Conservation (phyloP, 129 eudicot genomes). For the Arctium minus region DNA sequence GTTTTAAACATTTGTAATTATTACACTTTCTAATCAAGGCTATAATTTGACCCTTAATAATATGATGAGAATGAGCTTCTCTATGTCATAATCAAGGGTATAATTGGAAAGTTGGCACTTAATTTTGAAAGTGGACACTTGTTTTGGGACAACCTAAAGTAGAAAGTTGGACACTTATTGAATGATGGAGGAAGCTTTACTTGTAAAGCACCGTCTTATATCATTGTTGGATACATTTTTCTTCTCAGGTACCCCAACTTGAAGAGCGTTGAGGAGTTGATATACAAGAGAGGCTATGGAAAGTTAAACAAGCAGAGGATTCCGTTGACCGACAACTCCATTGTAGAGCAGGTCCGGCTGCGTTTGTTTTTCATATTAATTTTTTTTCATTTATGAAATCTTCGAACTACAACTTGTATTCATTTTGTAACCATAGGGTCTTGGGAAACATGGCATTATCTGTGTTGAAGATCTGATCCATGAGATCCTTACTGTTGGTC, state of each 20-base stretch:
- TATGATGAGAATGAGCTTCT: background rate
- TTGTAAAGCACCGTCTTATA: background rate
- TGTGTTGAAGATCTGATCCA: slow-evolving; percentile 74
- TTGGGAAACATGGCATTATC: slow-evolving; percentile 75
- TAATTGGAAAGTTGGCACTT: background rate
- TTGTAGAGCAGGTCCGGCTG: slow-evolving; percentile 55
- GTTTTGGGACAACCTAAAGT: no score
- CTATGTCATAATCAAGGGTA: background rate
- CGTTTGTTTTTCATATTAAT: background rate
- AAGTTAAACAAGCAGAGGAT: slow-evolving; percentile 83
- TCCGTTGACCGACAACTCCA: slow-evolving; percentile 70
- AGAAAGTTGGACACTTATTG: no score
- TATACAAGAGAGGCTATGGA: slow-evolving; percentile 84
- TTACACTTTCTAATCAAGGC: background rate
- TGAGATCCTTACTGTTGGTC: slow-evolving; percentile 81
- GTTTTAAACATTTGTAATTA: background rate
- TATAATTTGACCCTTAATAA: background rate
- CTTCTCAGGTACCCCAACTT: slow-evolving; percentile 68
- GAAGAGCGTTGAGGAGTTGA: slow-evolving; percentile 72
- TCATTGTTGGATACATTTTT: background rate
- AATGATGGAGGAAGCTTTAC: no score
- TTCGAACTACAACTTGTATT: background rate
- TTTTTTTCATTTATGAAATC: background rate
- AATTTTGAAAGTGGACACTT: no score
- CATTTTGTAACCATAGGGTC: slow-evolving; percentile 22